These are phyloP conservation scores for Macrocystidia cucumis DNA, from an alignment of 1,284 basidiomycete genomes.

Conservation along the genomic window DNA sequence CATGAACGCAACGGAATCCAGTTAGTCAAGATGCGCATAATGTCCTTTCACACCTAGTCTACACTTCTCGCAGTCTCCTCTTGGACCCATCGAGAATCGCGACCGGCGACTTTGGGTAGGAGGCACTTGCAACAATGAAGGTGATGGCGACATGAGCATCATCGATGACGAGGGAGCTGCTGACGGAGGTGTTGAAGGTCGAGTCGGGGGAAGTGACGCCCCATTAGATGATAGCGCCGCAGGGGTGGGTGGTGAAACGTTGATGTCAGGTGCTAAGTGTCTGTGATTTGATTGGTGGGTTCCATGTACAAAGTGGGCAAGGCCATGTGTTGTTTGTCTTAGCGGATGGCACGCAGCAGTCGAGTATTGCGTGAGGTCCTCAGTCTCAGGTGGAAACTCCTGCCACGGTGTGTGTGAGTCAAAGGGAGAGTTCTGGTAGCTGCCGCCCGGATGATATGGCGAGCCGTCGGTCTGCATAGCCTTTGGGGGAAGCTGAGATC, in stretches of 20 bases:
- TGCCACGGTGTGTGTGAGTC: not conserved
- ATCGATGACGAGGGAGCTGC: constrained; percentile 1
- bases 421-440: not conserved
- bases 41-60: constrained; percentile 61
- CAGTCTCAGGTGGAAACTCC: not conserved
- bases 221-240: too few relatives aligned
- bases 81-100: constrained; percentile 65
- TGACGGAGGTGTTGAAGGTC: constrained; percentile 8
- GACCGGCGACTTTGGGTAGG: constrained; percentile 21
- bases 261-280: too few relatives aligned
- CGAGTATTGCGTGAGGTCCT: constrained; percentile 18
- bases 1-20: not conserved
- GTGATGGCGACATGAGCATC: constrained; percentile 13
- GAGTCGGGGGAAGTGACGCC: constrained; percentile 28
- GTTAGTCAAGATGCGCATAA: constrained; percentile 57
- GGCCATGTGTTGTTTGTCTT: too few relatives aligned
- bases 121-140: constrained; percentile 16
- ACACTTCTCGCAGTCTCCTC: constrained; percentile 67
- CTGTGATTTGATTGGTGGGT: too few relatives aligned
- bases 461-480: constrained; percentile 18
- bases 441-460: not conserved
- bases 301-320: too few relatives aligned
- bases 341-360: too few relatives aligned
- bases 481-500: constrained; percentile 9
- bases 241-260: too few relatives aligned